These are phyloP conservation scores for Boletellus ananas DNA, from an alignment of 768 basidiomycete species.

Conservation along the genomic window DNA sequence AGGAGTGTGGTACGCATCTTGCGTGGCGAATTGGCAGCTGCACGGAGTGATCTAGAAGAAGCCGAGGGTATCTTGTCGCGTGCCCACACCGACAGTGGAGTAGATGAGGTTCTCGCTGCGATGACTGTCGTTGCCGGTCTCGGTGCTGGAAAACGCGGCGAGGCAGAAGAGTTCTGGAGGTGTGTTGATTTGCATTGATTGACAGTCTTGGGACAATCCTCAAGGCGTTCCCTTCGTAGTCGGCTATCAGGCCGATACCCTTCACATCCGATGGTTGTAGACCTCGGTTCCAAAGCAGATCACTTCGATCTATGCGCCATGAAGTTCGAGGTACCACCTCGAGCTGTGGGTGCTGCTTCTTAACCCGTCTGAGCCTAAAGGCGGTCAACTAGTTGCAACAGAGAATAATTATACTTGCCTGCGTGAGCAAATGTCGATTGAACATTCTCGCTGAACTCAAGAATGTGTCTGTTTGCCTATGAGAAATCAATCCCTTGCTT, in stretches of 20 bases:
- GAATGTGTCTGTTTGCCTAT: no score
- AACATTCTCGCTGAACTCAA: no score
- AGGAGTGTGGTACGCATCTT: constrained; percentile 78
- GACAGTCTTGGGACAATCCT: neutral
- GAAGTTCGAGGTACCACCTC: constrained; percentile 60
- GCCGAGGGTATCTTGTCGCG: constrained; percentile 46
- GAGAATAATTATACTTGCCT: neutral
- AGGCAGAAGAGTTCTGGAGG: constrained; percentile 69
- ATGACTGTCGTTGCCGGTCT: constrained; percentile 62
- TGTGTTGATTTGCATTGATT: constrained; percentile 34
- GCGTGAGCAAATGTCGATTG: neutral
- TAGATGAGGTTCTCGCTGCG: constrained; percentile 63
- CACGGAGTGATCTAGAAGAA: constrained; percentile 80
- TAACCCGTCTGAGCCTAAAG: constrained; percentile 1
- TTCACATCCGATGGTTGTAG: constrained; percentile 63
- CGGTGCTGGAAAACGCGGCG: constrained; percentile 50
- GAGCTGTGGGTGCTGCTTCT: constrained; percentile 30
- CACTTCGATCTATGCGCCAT: constrained; percentile 60
- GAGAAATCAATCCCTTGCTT: no score
- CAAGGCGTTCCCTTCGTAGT: constrained; percentile 24
- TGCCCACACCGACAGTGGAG: constrained; percentile 39
- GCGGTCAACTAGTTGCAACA: neutral
- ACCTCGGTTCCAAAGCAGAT: constrained; percentile 55
- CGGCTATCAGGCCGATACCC: constrained; percentile 51
- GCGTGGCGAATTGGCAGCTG: constrained; percentile 67